Percentiles rank a stretch among this genome's conserved stretches.
phyloP scores from a whole-genome alignment of 1,139 yeast genomes.

The Fermentozyma sake region DNA sequence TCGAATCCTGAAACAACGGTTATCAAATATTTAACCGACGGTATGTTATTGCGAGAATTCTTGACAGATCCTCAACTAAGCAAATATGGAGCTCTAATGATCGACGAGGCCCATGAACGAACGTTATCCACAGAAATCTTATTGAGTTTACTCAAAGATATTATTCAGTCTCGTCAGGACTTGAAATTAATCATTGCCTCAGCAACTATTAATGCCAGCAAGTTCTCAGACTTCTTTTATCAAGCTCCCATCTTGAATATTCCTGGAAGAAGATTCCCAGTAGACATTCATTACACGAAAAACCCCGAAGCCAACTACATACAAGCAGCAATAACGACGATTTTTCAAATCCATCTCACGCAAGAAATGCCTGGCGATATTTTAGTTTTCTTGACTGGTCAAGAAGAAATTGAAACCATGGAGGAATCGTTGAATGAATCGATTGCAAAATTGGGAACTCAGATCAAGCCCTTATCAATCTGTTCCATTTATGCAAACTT shows the following conservation, averaged over 20 bases:
- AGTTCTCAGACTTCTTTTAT: slow-evolving; percentile 74
- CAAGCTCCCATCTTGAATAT: slow-evolving; percentile 81
- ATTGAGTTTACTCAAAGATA: slow-evolving; percentile 74
- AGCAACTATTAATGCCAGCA: slow-evolving; percentile 89
- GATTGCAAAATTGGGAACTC: slow-evolving; percentile 55
- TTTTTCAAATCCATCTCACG: slow-evolving; percentile 75
- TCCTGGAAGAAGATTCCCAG: slow-evolving; percentile 90
- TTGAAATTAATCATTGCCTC: slow-evolving; percentile 78
- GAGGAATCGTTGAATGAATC: slow-evolving; percentile 71
- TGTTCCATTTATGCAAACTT: slow-evolving; percentile 92
- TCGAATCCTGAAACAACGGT: slow-evolving; percentile 59
- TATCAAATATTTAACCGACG: slow-evolving; percentile 89
- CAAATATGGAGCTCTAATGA: slow-evolving; percentile 76
- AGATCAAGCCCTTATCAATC: slow-evolving; percentile 60
- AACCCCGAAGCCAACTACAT: slow-evolving; percentile 88
- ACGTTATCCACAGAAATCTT: slow-evolving; percentile 90
- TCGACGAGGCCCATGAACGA: slow-evolving; percentile 97
- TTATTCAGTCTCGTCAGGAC: slow-evolving; percentile 59
- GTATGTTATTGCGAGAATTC: slow-evolving; percentile 86
- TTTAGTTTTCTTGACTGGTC: slow-evolving; percentile 82
- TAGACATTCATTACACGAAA: slow-evolving; percentile 77
- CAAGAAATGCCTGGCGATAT: slow-evolving; percentile 70
- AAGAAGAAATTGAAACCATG: slow-evolving; percentile 86
- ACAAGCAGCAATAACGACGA: slow-evolving; percentile 82
- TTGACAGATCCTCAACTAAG: slow-evolving; percentile 67